These are phyloP conservation scores for Nitzschia palea DNA, from an alignment of 108 stramenopile species.

Conservation along the genomic window DNA sequence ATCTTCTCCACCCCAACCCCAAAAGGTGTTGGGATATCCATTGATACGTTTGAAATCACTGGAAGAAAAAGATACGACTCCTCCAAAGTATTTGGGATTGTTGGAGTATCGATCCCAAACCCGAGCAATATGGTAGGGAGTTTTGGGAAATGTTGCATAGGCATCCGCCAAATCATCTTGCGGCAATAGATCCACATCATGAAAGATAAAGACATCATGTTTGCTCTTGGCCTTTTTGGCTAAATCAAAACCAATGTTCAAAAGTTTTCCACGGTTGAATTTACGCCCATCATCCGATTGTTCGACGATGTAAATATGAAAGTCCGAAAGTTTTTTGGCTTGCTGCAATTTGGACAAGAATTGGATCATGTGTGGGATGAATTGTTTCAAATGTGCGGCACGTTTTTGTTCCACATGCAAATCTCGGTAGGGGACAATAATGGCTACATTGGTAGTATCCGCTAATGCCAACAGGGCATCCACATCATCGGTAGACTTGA, in stretches of 20 bases:
- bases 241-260: constrained; percentile 97
- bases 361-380: constrained; percentile 90
- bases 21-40: constrained; percentile 95
- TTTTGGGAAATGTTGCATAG: constrained; percentile 80
- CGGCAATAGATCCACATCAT: constrained; percentile 98
- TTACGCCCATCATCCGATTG: constrained; percentile 94
- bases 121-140: constrained; percentile 94
- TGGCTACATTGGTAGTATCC: constrained; percentile 74
- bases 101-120: constrained; percentile 97
- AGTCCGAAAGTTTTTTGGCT: constrained; percentile 53
- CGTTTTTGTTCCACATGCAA: constrained; percentile 90
- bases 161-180: constrained; percentile 62
- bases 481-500: constrained; percentile 3
- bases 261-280: constrained; percentile 99
- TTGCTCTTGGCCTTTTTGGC: constrained; percentile 63
- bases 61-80: constrained; percentile 87
- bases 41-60: constrained; percentile 91
- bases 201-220: constrained; percentile 93
- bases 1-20: constrained; percentile 99
- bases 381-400: constrained; percentile 80
- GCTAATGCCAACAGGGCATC: constrained; percentile 41
- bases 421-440: constrained; percentile 97
- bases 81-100: constrained; percentile 98
- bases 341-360: constrained; percentile 59
- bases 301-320: constrained; percentile 96